Conservation (phyloP, 805 yeast genomes). For the Yamadazyma sp. region DNA sequence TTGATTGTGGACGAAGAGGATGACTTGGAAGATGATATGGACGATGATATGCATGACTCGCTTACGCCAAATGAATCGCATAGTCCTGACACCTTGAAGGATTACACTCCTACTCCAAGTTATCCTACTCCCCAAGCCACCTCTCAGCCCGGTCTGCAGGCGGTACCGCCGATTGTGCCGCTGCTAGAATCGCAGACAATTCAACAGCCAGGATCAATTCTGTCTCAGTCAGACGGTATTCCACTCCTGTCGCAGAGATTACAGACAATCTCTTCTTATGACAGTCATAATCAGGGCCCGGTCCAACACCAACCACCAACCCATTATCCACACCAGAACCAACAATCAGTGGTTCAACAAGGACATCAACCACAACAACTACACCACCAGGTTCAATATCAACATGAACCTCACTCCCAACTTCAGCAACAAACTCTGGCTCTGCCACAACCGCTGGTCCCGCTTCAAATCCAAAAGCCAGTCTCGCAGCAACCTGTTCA, state of each 20-base stretch:
- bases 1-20: slow-evolving; percentile 11
- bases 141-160: too few relatives aligned
- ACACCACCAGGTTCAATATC: neutral
- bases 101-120: neutral
- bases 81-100: slow-evolving; percentile 2
- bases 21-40: slow-evolving; percentile 11
- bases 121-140: neutral
- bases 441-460: slow-evolving; percentile 4
- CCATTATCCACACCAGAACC: neutral
- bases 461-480: neutral
- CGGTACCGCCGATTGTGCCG: too few relatives aligned
- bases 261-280: too few relatives aligned
- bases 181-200: too few relatives aligned
- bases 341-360: neutral
- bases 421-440: neutral
- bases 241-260: too few relatives aligned
- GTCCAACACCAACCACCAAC: neutral
- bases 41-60: slow-evolving; percentile 8
- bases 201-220: too few relatives aligned
- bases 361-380: slow-evolving; percentile 2
- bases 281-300: neutral
- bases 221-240: too few relatives aligned
- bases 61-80: slow-evolving; percentile 3
- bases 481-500: neutral
- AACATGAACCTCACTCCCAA: neutral